These are phyloP conservation scores for Toxicodendron radicans DNA, from an alignment of 345 rosid species.

Conservation along the genomic window DNA sequence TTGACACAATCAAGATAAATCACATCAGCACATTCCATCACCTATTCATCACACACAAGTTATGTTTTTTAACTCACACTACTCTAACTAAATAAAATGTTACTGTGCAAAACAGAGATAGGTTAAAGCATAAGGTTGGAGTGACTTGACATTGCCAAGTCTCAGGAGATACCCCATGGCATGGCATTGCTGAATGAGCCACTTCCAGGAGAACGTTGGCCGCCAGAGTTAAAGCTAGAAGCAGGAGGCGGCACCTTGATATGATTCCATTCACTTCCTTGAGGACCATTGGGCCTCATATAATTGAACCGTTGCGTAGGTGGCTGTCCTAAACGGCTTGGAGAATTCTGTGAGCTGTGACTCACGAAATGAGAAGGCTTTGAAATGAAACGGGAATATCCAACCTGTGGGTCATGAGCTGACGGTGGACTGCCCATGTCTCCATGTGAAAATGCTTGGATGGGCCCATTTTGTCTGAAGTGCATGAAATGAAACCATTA, in stretches of 20 bases:
- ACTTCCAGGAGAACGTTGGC: conserved; percentile 78
- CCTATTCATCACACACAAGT: conserved; percentile 5
- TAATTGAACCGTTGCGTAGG: conserved; percentile 53
- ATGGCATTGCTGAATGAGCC: conserved; percentile 62
- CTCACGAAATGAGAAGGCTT: conserved; percentile 56
- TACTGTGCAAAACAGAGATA: background rate
- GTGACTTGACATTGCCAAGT: conserved; percentile 19
- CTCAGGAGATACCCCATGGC: conserved; percentile 76
- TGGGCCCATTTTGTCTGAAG: conserved; percentile 65
- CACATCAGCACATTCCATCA: conserved; percentile 12
- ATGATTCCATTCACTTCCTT: conserved; percentile 69
- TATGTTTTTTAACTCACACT: conserved; percentile 4
- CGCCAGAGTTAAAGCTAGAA: conserved; percentile 57
- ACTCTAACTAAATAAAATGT: background rate
- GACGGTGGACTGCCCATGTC: conserved; percentile 76
- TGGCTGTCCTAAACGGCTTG: conserved; percentile 93
- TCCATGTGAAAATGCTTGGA: conserved; percentile 54
- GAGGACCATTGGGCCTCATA: conserved; percentile 52
- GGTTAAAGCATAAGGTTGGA: background rate
- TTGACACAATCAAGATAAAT: conserved; percentile 20
- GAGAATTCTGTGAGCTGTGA: conserved; percentile 67
- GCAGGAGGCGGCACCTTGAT: conserved; percentile 67
- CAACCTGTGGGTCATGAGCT: conserved; percentile 56
- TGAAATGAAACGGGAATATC: conserved; percentile 58
- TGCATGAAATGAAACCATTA: conserved; percentile 15